Base-by-base conservation (phyloP, 2,329 filamentous ascomycete species). In the Botryotinia convoluta region DNA sequence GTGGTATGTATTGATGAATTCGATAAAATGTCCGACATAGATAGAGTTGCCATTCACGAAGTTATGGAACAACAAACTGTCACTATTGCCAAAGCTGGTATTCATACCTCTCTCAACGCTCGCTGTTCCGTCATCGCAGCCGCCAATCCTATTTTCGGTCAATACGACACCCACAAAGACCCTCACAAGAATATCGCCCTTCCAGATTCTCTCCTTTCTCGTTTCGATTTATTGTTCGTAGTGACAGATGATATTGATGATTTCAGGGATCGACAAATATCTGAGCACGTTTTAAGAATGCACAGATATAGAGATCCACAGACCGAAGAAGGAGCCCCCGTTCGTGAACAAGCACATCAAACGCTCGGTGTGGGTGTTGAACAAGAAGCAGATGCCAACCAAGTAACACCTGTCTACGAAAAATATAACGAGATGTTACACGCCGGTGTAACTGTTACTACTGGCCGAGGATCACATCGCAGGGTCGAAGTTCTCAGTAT, bases 51-150 rank as follows among this genome's bases (percentile, higher is more conserved):
- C 64, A 99, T 99, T 78, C 96, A 99, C 88, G 96, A 99, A 93
- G 96, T 99, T 77, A 99, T 99, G 96, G 96, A 99, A 84, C 96
- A 99, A 84, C 96, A 99, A 84, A 99, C 96, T 0, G 96, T 99
- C 74, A 99, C 96, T 22, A 99, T 99, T 80, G 96, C 96, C 70
- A 99, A 99, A 84, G 96, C 96, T 1, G 96, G 96, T 77, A 99
- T 99, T 74, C 96, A 99, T 83, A 99, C 96, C 0, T 97, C 95
- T 4, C 86, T 99, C 74, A 99, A 99, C 81, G 96, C 96, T 71
- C 92, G 96, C 73, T 99, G 96, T 84, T 97, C 94, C 83, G 96
- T 99, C 75, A 89, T 99, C 79, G 96, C 96, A 60, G 96, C 96
- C 26, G 96, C 96, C 74, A 99, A 99, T 82, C 96, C 96, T 5